Base-by-base conservation (phyloP, 1,284 basidiomycete species). In the Cutaneotrichosporon sp. region DNA sequence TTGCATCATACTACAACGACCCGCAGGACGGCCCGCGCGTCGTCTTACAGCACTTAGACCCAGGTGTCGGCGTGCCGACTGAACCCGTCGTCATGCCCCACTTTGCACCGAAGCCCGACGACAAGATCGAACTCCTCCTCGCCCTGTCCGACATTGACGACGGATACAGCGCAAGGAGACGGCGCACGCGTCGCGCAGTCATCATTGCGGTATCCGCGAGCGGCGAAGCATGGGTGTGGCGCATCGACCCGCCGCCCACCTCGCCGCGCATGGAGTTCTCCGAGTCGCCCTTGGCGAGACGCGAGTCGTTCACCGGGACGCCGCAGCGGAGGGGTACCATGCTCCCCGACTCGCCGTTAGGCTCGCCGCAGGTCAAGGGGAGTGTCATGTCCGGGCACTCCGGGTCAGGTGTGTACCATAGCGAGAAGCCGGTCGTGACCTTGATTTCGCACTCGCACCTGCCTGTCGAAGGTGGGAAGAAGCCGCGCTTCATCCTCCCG, bases 401-500 rank as follows among this genome's bases (percentile, higher is more conserved):
- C 3, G 47, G 47, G 13, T n/a, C 27, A 11, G 25, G 24, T 7
- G 47, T 66, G 25, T 60, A 67, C 52, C 64, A 64, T 47, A 60
- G 66, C 38, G 68, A 69, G 10, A 57, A 63, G 36, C 72, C 72
- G 2, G 62, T 67, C n/a, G 60, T 72, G 6, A 60, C 63, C 2
- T 68, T 79, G 3, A 54, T 76, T 0, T 78, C 76, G 4, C 68
- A 69, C 58, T 75, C 72, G 46, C 59, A 55, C 6, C 65, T 77
- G 3, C 76, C 76, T 0, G 54, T 73, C 33, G 69, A 71, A 20
- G 58, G 46, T 36, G 58, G 46, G 1, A 42, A 43, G 31, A 66
- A 59, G 50, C 71, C 73, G 4, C 65, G 64, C n/a, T 61, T 77
- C 47, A 68, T 80, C 25, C 58, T 92, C 13, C 89, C 90, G 6